Base-by-base conservation (phyloP, 805 yeast genomes). In the Wickerhamomyces canadensis region DNA sequence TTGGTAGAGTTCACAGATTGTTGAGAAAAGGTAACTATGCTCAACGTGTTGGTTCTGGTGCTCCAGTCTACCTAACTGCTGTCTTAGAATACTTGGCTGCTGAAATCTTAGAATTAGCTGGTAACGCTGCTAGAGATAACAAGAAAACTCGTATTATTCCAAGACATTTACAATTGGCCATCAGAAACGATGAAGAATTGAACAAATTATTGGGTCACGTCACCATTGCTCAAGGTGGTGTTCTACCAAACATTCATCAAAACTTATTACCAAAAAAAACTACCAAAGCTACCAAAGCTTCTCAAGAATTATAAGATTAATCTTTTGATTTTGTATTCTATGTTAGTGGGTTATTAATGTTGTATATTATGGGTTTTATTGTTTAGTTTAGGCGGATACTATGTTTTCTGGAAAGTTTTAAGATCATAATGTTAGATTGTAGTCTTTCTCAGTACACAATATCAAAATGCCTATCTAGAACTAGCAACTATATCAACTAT, bases 191-290 rank as follows among this genome's bases (percentile, higher is more conserved):
- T 78, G 97, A 91, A 73, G 97, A 91, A 72, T 79, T 91, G 69
- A 89, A 91, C 85, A 88, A 85, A 70, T 78, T 89, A 58, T 76
- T 91, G 51, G 80, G 82, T 49, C 87, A 87, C 66, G 98, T 91
- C 51, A 89, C 96, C 50, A 91, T 89, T 60, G 96, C 97, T 56
- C 95, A 89, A 74, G 98, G 97, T 84, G 97, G 97, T 86, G 98
- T 91, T 56, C 80, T 91, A 70, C 98, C 98, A 75, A 87, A 88
- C 84, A 86, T 89, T 65, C 96, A 87, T 74, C 88, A 81, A 72
- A 81, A 83, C 74, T 82, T 91, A 68, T 81, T 91, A 62, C 91
- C 93, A 67, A 77, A 82, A 74, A 81, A 80, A 73, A 44, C 56
- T 35, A 67, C 73, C 36, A 76, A 76, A 62, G 61, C 74, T 43